Conservation (phyloP, 2,329 filamentous ascomycete species). For the Pseudogymnoascus sp. region DNA sequence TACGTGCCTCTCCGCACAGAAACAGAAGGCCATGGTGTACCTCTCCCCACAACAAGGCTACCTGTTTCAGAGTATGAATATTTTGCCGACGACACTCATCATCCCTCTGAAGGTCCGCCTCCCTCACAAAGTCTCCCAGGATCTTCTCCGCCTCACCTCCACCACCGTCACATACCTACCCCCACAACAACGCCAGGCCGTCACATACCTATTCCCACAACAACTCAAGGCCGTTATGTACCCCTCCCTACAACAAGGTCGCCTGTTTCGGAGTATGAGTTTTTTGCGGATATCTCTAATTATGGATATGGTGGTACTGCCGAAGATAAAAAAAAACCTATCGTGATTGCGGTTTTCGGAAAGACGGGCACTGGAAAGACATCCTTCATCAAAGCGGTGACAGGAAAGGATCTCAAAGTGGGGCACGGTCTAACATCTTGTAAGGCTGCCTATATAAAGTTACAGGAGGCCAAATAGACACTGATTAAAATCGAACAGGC, state of each 20-base stretch:
- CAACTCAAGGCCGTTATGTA: not conserved
- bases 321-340: slow-evolving; percentile 18
- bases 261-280: not conserved
- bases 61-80: too few species aligned
- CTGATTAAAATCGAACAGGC: not conserved
- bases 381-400: slow-evolving; percentile 28
- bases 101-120: not conserved
- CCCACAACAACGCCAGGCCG: not conserved
- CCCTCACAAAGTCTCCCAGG: not conserved
- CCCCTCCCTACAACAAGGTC: not conserved
- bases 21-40: too few species aligned
- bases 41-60: too few species aligned
- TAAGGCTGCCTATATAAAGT: slow-evolving; percentile 13
- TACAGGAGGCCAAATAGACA: not conserved
- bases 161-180: not conserved
- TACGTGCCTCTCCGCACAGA: too few species aligned
- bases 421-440: slow-evolving; percentile 28
- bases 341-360: slow-evolving; percentile 33
- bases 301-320: slow-evolving; percentile 12
- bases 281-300: not conserved
- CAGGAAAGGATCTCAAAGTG: slow-evolving; percentile 21
- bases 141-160: not conserved
- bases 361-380: slow-evolving; percentile 35
- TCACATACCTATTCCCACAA: not conserved
- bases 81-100: too few species aligned